These are phyloP conservation scores for Marchantia paleacea DNA, from an alignment of 225 moss, liverwort and hornwort genomes.

Conservation along the genomic window DNA sequence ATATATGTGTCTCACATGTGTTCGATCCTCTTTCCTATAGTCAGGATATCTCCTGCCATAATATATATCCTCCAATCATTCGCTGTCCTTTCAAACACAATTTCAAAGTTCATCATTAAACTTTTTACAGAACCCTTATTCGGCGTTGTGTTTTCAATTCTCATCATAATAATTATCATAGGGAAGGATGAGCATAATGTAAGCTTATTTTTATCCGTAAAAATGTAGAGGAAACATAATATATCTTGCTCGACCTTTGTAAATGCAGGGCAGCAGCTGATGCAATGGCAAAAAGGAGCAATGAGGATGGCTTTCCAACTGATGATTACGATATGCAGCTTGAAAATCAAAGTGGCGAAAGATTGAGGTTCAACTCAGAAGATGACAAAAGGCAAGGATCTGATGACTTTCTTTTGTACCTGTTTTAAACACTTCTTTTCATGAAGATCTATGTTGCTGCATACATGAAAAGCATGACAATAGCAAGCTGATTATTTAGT, in stretches of 20 bases:
- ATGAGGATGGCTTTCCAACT: slow-evolving; percentile 50
- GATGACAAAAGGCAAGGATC: slow-evolving; percentile 61
- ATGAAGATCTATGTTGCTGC: background rate
- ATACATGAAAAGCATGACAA: background rate
- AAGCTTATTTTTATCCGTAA: too few relatives aligned
- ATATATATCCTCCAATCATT: too few relatives aligned
- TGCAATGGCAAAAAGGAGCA: slow-evolving; percentile 94
- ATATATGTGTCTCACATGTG: too few relatives aligned
- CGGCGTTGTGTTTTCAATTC: background rate
- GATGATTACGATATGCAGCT: slow-evolving; percentile 74
- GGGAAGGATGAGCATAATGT: background rate
- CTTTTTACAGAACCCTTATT: too few relatives aligned
- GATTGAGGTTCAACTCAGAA: slow-evolving; percentile 65
- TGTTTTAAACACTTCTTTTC: background rate
- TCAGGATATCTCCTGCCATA: too few relatives aligned
- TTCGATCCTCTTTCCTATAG: too few relatives aligned
- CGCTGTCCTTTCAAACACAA: too few relatives aligned
- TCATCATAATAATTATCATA: background rate
- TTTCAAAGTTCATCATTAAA: too few relatives aligned
- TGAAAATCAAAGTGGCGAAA: slow-evolving; percentile 82
- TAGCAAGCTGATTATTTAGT: background rate
- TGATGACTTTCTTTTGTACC: background rate
- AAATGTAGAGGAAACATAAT: background rate
- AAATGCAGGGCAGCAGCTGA: slow-evolving; percentile 78
- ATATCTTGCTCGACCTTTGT: background rate